A percentile compares a stretch with the other conserved stretches of the same genome.
Evolutionary conservation across 73 alveolate species (phyloP).

Genomic region (Paramecium pentaurelia): DNA sequence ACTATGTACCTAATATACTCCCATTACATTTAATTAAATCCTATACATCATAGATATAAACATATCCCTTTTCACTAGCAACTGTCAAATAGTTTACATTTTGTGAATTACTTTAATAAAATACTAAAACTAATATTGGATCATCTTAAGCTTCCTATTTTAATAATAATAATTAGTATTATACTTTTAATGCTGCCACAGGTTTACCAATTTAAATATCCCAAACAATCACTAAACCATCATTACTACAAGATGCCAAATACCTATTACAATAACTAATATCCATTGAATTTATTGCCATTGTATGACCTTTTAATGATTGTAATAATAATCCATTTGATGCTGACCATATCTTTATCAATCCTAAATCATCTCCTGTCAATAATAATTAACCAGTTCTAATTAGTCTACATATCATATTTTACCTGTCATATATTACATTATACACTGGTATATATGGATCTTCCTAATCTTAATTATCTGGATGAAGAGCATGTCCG

Average conservation of each 20-base stretch:
- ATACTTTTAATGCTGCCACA: constrained; percentile 24
- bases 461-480: constrained; percentile 54
- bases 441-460: constrained; percentile 60
- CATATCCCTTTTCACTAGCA: constrained; percentile 39
- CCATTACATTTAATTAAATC: constrained; percentile 27
- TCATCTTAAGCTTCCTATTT: constrained; percentile 37
- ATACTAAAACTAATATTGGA: constrained; percentile 18
- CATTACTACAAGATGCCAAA: constrained; percentile 59
- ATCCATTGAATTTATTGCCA: constrained; percentile 56
- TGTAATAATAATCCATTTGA: constrained; percentile 45
- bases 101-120: neutral
- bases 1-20: constrained; percentile 11
- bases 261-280: constrained; percentile 55
- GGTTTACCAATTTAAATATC: constrained; percentile 46
- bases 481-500: constrained; percentile 62
- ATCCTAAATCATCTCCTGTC: constrained; percentile 58
- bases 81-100: neutral
- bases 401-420: neutral
- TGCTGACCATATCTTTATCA: constrained; percentile 62
- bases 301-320: constrained; percentile 54
- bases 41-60: neutral
- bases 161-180: neutral
- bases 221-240: constrained; percentile 55
- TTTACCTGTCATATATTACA: constrained; percentile 40
- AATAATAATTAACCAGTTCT: constrained; percentile 47